A percentile compares a stretch with the other conserved stretches of the same genome.
phyloP scores from a whole-genome alignment of 2,329 filamentous ascomycete genomes.

The Thelonectria discophora region DNA sequence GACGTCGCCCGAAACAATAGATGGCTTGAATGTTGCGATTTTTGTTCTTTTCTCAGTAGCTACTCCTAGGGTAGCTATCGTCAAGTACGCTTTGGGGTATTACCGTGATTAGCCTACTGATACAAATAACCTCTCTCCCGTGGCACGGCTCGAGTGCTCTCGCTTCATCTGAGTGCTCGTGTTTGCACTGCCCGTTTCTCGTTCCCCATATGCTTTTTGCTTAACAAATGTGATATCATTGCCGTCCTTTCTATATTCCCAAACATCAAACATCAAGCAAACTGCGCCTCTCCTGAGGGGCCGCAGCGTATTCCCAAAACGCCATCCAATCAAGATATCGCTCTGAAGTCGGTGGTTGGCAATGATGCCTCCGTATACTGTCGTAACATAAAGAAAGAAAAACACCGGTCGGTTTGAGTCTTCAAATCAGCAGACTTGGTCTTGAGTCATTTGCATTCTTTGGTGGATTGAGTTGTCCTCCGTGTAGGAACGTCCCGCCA shows the following conservation, averaged over 20 bases:
- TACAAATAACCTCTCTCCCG: slow-evolving; percentile 32
- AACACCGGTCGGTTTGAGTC: not conserved
- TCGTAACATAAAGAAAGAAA: slow-evolving; percentile 14
- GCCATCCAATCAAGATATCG: slow-evolving; percentile 28
- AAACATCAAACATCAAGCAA: slow-evolving; percentile 8
- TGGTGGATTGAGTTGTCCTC: slow-evolving; percentile 37
- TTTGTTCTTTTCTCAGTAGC: slow-evolving; percentile 2
- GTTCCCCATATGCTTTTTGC: slow-evolving; percentile 19
- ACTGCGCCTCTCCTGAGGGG: slow-evolving; percentile 10
- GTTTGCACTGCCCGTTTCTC: slow-evolving; percentile 17
- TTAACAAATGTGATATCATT: slow-evolving; percentile 13
- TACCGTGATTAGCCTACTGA: slow-evolving; percentile 23
- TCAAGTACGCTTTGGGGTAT: slow-evolving; percentile 34
- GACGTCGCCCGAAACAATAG: not conserved
- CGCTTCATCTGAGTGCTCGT: slow-evolving; percentile 22
- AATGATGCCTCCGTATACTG: slow-evolving; percentile 15
- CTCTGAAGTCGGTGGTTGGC: slow-evolving; percentile 23
- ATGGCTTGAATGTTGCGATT: slow-evolving; percentile 15
- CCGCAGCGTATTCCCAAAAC: slow-evolving; percentile 26
- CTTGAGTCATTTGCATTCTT: slow-evolving; percentile 34
- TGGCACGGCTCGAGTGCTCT: slow-evolving; percentile 13
- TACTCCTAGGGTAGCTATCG: slow-evolving; percentile 7
- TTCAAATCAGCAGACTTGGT: slow-evolving; percentile 30
- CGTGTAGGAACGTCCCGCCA: slow-evolving; percentile 38
- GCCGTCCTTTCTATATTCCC: slow-evolving; percentile 35